phyloP scores from a whole-genome alignment of 495 filamentous ascomycete genomes.

The Penicillium paxilli region DNA sequence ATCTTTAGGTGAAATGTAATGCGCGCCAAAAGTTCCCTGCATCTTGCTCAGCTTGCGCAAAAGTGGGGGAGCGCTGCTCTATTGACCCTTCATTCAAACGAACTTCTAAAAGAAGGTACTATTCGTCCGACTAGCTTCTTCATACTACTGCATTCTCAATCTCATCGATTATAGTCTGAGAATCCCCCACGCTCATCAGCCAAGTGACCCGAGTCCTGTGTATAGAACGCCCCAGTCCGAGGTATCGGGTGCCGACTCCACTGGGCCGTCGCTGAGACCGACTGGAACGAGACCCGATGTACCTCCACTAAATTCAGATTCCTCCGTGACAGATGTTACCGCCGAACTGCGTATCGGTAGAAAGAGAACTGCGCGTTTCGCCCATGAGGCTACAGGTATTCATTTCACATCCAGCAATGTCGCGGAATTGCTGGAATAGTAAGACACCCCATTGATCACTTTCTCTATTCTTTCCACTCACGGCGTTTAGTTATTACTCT shows the following conservation, averaged over 20 bases:
- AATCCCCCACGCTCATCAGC: neutral
- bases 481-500: neutral
- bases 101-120: constrained; percentile 3
- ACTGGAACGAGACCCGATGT: no score
- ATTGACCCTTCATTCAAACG: constrained; percentile 3
- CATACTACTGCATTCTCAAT: neutral
- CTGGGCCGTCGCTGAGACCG: neutral
- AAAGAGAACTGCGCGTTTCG: neutral
- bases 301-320: neutral
- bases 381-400: constrained; percentile 2
- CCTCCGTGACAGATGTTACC: neutral
- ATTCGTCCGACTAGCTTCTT: neutral
- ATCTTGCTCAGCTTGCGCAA: constrained; percentile 2
- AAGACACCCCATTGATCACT: neutral
- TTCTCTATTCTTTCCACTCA: neutral
- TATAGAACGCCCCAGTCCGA: constrained; percentile 1
- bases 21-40: constrained; percentile 5
- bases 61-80: constrained; percentile 3
- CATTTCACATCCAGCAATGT: constrained; percentile 1
- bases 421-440: constrained; percentile 3
- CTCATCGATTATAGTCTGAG: constrained; percentile 2
- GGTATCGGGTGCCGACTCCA: neutral
- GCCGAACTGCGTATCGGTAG: constrained; percentile 1
- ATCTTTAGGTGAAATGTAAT: constrained; percentile 3
- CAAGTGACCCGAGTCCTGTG: neutral